Evolutionary conservation across 495 filamentous ascomycete genomes (phyloP), one percentile per base, ranked within the genome.

Genomic region (Aspergillus egyptiacus): DNA sequence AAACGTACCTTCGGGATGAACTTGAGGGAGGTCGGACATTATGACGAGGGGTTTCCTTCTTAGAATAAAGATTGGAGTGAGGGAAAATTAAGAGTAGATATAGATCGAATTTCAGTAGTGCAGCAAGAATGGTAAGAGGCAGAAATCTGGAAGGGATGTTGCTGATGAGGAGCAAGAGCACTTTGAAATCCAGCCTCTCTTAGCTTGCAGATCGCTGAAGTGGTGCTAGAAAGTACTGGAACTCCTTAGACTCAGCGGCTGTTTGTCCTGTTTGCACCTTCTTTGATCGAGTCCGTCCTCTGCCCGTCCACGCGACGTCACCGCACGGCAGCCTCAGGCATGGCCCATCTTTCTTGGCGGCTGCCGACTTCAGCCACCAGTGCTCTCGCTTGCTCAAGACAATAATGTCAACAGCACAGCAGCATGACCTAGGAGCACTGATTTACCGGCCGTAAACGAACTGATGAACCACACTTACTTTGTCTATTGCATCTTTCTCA

Each of bases 1-100:
- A 46, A 56, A 56, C 69, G 10, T 63, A 72, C 69, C 69, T 66
- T 72, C 69, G 44, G 69, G 69, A 44, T 63, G 62, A 40, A 61
- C 36, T 47, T 63, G 62, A 27, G 55, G 46, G 38, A 58, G 53
- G 5, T 57, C 60, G 41, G 67, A 46, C 62, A 69, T 70, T 50
- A 51, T 65, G 54, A 44, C 30, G 38, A 37, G 3, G 22, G 7
- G 38, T 15, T 40, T 50, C 39, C 46, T 39, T 50, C 39, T 46
- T 39, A 39, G 48, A 40, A 59, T 33, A 35, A 41, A 36, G 37
- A 32, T 48, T 40, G 24, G 43, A 24, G 43, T 49, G 38, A 44
- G 47, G 47, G 20, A 51, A 46, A 51, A 35, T 50, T 20, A 27
- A 32, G 45, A 37, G 6, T 1, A 22, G 23, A 18, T 24, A 13